Evolutionary conservation across 257 asterid species (phyloP), one percentile per base, ranked within the genome.

Genomic region (Solanum stenotomum): DNA sequence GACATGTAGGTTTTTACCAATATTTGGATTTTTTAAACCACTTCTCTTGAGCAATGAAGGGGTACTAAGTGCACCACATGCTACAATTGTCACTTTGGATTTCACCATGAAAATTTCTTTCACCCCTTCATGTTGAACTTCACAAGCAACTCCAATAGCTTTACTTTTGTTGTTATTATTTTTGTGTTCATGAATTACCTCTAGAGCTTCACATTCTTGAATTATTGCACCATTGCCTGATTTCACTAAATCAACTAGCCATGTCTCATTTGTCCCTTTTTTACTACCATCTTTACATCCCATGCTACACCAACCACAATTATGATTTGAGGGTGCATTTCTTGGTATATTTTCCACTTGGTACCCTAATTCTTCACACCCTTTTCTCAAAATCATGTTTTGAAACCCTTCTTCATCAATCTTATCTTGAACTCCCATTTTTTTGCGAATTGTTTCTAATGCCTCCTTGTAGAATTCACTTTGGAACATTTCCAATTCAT

Each of bases 281-380:
- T 96, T 96, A n/a, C 84, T 90, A 11, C 99, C 98, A 13, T 94
- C 96, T 86, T 88, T 91, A 89, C 99, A 96, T 6, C 99, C 98
- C 11, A 96, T 90, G 89, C 93, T 87, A 85, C 99, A 96, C 94
- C 94, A 95, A 3, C 98, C 98, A 25, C 99, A 96, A 81, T 94
- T 90, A 71, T 96, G 99, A 91, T 95, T 97, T 2, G 93, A 22
- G 0, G 93, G 68, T 2, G 98, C 90, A 79, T 96, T 96, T 2
- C 94, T 90, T 0, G 99, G 98, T 65, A 95, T 92, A 7, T 82
- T 91, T 33, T 93, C 92, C 1, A 93, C 93, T 0, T 92, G 92
- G 67, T 91, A 94, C 16, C 98, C 95, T 77, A 95, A 91, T 15
- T 89, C 93, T n/a, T 92, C 89, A 31, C 99, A 96, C 89, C 99